Base-by-base conservation (phyloP, 2,329 filamentous ascomycete species). In the Diaporthe capsici region DNA sequence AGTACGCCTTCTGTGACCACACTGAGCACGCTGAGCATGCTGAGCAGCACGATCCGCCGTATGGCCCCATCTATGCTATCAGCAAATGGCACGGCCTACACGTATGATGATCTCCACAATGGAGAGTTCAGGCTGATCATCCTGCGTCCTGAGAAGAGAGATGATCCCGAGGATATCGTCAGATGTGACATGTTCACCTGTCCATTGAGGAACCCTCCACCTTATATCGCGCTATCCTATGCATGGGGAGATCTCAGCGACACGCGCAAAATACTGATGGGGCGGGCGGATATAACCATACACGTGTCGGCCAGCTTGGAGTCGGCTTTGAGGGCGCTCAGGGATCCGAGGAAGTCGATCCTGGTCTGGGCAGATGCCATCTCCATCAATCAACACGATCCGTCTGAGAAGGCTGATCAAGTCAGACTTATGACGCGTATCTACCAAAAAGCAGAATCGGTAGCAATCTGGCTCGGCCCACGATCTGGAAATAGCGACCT, bases 401-500 rank as follows among this genome's bases (percentile, higher is more conserved):
- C 15, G 3, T 28, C 20, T 3, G 70, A 72, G 20, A 60, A 53
- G 10, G 42, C 13, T 25, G 12, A 37, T 6, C 70, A 72, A 47
- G 34, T 72, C 55, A 25, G 58, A 10, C 13, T 72, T 1, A 72
- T 72, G 70, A 61, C 70, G 2, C 28, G 6, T 13, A 72, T 72
- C 4, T 72, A 72, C 25, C 28, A 34, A 5, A 37, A n/a, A 17
- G 70, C 55, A 4, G 2, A 51, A 6, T 61, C 25, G 4, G 70
- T 72, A 17, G 70, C 70, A 58, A 28, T 72, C 39, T 72, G 70
- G 70, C 70, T 72, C 2, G 70, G 70, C n/a, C 70, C 55, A 12
- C 7, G 22, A 12, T 37, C 42, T 20, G 39, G 51, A 10, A 28
- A 63, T n/a, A 63, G 55, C n/a, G 8, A 39, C 22, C 53, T 49